Evolutionary conservation across 2,329 filamentous ascomycete genomes (phyloP), one percentile per base, ranked within the genome.

Genomic region (Colletotrichum brevisporum): DNA sequence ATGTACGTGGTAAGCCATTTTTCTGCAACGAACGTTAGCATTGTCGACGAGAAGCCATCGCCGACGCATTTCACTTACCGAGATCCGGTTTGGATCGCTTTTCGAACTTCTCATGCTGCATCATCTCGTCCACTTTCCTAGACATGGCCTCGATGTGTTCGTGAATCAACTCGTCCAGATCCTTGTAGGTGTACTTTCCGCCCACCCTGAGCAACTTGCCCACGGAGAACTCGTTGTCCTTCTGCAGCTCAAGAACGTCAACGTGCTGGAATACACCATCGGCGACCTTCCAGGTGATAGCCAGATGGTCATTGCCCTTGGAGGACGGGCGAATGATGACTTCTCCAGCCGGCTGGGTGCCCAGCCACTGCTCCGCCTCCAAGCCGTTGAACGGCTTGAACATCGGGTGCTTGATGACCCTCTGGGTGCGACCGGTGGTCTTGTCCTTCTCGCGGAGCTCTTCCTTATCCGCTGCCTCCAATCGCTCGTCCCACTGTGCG

Each of bases 131-230:
- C 59, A 98, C 95, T 86, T 99, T 99, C 81, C 92, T 93, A 18
- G 94, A 93, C 96, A 98, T 99, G 60, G 95, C 94, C 83, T 97
- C 96, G 78, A 99, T 94, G 78, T 99, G 96, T 76, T 96, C 93
- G 77, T 97, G 95, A 74, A 99, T 98, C 83, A 99, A 82, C 80
- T 99, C 96, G 82, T 99, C 96, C 70, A 99, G 85, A 91, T 99
- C 96, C 70, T 90, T 94, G 83, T 99, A 99, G 8, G 90, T 95
- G 81, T 94, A 95, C 79, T 95, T 95, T 74, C 93, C 93, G 41
- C 91, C 92, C 62, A 99, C 93, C 72, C 93, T 93, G 62, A 99
- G 87, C 50, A 92, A 91, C 74, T 91, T 92, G 71, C 96, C 96
- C 4, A 98, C 92, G 0, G 94, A 95, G 79, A 98, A 98, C 78